Base-by-base conservation (phyloP, 225 moss, liverwort and hornwort species). In the Physcomitrium patens region DNA sequence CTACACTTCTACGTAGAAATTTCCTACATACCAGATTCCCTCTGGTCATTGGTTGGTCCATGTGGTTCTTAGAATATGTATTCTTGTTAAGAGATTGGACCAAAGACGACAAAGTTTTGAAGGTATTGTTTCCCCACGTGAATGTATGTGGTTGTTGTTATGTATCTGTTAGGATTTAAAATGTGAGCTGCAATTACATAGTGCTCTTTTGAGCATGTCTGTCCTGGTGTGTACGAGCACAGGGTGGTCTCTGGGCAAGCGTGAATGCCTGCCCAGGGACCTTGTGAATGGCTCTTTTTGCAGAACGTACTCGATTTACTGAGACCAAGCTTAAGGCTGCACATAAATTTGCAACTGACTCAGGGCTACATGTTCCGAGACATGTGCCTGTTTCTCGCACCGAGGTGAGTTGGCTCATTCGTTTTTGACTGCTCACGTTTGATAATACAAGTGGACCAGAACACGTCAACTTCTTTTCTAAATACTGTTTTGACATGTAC, bases 21-120 rank as follows among this genome's bases (percentile, higher is more conserved):
- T n/a, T n/a, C n/a, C n/a, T n/a, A n/a, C n/a, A n/a, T n/a, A 84
- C 87, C 0, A 86, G 91, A 70, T 99, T 77, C 76, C 84, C 95
- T 37, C 99, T 95, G 53, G 95, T 99, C 65, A 88, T 99, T 55
- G 99, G 99, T 46, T 99, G 99, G 99, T 99, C 99, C 80, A 99
- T 99, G 99, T 99, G 90, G 83, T 95, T 99, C 83, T 95, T 95
- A 55, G 99, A 99, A 70, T 99, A 95, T 24, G 87, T 99, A 5
- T 99, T 95, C 75, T 73, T 99, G 82, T 74, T 90, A 20, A 87
- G 99, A 74, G 86, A 86, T 78, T 99, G 99, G 99, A 83, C 91
- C 12, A 75, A 85, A 70, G 99, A 99, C 69, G 93, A 95, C 74
- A 85, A 81, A 23, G 89, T 87, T 47, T 79, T 99, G 47, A 93